phyloP scores from a whole-genome alignment of 257 asterid species.

The Gentiana macrophylla region DNA sequence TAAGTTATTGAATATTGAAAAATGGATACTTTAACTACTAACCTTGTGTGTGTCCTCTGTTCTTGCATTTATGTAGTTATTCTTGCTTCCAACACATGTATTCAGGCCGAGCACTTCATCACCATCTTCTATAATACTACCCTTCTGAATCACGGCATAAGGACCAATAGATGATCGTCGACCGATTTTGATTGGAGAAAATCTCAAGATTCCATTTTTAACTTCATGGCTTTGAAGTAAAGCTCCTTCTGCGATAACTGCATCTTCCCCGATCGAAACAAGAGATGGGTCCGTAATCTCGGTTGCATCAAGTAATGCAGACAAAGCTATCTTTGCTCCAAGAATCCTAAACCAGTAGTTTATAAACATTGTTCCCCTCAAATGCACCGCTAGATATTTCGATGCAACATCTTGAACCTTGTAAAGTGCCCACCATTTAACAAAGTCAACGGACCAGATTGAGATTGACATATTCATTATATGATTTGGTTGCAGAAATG shows the following conservation, averaged over 20 bases:
- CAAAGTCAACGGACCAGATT: constrained; percentile 50
- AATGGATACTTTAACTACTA: constrained; percentile 4
- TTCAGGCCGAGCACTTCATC: constrained; percentile 31
- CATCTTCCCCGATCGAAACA: constrained; percentile 53
- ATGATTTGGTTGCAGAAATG: constrained; percentile 68
- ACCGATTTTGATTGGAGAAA: constrained; percentile 40
- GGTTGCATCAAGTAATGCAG: constrained; percentile 39
- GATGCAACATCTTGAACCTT: constrained; percentile 59
- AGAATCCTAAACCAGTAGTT: constrained; percentile 57
- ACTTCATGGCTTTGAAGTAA: constrained; percentile 59
- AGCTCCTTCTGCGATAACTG: constrained; percentile 59
- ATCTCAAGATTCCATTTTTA: constrained; percentile 41
- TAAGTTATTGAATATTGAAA: constrained; percentile 32
- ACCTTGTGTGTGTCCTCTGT: constrained; percentile 22
- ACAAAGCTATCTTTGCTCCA: constrained; percentile 48
- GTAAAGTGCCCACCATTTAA: constrained; percentile 74
- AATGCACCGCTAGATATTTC: constrained; percentile 50
- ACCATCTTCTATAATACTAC: constrained; percentile 35
- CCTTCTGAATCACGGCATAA: constrained; percentile 43
- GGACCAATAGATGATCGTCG: constrained; percentile 47
- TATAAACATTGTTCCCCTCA: constrained; percentile 62
- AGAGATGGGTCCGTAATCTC: constrained; percentile 60
- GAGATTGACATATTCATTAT: constrained; percentile 42
- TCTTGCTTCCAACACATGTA: constrained; percentile 16
- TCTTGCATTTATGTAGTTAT: constrained; percentile 9